Conservation (phyloP, 2,329 filamentous ascomycete genomes). For the Cercospora janseana region DNA sequence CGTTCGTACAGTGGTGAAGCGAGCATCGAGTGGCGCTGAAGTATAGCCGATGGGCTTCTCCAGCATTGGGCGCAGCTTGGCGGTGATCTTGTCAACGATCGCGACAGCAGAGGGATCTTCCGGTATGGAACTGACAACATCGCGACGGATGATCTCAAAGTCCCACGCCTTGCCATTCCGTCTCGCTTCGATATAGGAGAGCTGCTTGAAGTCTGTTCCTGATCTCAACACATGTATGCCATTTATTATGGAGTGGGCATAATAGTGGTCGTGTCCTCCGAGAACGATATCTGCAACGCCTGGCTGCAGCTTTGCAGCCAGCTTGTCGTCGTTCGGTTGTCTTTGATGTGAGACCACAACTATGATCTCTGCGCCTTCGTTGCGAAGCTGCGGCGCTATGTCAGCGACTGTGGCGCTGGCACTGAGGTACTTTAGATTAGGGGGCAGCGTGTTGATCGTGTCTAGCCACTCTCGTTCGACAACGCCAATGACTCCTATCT, state of each 20-base stretch:
- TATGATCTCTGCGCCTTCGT: constrained; percentile 77
- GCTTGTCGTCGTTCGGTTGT: constrained; percentile 84
- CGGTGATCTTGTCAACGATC: constrained; percentile 67
- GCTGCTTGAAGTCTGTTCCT: constrained; percentile 86
- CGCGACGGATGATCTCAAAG: constrained; percentile 45
- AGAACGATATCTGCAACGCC: constrained; percentile 78
- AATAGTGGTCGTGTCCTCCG: constrained; percentile 88
- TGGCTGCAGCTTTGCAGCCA: constrained; percentile 67
- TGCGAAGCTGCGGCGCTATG: constrained; percentile 69
- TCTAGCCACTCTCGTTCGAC: constrained; percentile 86
- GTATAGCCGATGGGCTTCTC: constrained; percentile 84
- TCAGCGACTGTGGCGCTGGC: constrained; percentile 73
- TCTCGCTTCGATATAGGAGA: constrained; percentile 81
- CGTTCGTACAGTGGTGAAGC: constrained; percentile 77
- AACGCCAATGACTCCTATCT: constrained; percentile 79
- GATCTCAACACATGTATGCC: constrained; percentile 81
- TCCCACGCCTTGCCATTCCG: constrained; percentile 66
- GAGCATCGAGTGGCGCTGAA: constrained; percentile 74
- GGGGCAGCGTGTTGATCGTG: constrained; percentile 82
- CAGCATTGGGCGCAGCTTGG: constrained; percentile 70
- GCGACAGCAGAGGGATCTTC: constrained; percentile 61
- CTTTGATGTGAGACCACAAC: constrained; percentile 81
- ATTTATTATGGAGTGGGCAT: constrained; percentile 73
- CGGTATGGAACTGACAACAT: constrained; percentile 63
- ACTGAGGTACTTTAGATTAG: constrained; percentile 77